phyloP scores from a whole-genome alignment of 139 green algal species.

The Auxenochlorella protothecoides region DNA sequence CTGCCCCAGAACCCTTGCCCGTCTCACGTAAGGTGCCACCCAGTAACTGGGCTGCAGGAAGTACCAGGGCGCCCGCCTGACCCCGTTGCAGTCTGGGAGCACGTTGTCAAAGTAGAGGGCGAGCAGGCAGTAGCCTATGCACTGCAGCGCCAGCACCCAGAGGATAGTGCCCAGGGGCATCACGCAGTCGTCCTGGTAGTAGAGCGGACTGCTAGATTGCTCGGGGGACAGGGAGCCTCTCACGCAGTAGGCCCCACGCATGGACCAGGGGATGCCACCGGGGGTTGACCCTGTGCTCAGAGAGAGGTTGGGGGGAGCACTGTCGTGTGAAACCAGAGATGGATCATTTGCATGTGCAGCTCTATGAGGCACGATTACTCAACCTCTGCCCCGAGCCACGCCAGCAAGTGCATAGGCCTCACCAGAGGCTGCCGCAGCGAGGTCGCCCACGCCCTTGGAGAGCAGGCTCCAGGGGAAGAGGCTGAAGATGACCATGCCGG shows the following conservation, averaged over 20 bases:
- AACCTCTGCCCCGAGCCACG: too few species aligned
- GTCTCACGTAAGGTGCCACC: not conserved
- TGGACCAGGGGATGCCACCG: conserved; percentile 39
- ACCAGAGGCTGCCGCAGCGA: conserved; percentile 40
- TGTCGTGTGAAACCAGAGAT: too few species aligned
- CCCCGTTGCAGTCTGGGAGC: conserved; percentile 46
- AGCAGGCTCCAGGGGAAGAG: conserved; percentile 67
- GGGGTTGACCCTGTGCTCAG: too few species aligned
- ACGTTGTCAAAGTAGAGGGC: conserved; percentile 75
- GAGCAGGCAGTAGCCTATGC: conserved; percentile 33
- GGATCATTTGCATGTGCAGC: too few species aligned
- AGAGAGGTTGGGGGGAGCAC: too few species aligned
- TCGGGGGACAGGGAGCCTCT: conserved; percentile 2
- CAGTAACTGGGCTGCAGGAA: conserved; percentile 37
- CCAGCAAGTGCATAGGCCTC: not conserved
- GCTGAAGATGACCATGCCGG: conserved; percentile 27
- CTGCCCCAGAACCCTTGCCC: conserved; percentile 33
- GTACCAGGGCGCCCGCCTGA: conserved; percentile 30
- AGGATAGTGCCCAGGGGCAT: conserved; percentile 42
- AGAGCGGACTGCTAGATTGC: conserved; percentile 13
- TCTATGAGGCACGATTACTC: too few species aligned
- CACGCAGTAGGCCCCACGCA: conserved; percentile 54
- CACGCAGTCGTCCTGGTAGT: conserved; percentile 47
- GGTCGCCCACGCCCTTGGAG: conserved; percentile 60
- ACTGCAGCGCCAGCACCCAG: conserved; percentile 39